phyloP scores from a whole-genome alignment of 495 filamentous ascomycete genomes.

The Darksidea phi region DNA sequence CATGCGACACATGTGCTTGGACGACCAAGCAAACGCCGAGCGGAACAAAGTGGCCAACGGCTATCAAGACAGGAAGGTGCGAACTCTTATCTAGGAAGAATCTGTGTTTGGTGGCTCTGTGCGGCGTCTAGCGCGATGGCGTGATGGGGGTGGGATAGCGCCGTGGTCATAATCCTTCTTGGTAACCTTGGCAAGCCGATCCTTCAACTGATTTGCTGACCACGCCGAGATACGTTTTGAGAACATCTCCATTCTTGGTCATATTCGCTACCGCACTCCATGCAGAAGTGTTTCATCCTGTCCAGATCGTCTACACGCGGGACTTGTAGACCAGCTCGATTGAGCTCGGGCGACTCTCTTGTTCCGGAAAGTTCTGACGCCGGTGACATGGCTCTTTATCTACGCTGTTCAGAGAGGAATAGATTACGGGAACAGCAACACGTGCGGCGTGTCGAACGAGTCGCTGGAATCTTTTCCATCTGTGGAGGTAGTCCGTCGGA shows the following conservation, averaged over 20 bases:
- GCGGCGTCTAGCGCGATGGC: slow-evolving; percentile 17
- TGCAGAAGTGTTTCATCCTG: too few species aligned
- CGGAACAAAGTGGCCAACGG: neutral
- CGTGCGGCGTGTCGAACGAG: slow-evolving; percentile 2
- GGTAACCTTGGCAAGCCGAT: too few species aligned
- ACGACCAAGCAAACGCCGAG: slow-evolving; percentile 4
- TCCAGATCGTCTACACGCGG: too few species aligned
- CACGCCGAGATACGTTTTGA: too few species aligned
- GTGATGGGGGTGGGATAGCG: slow-evolving; percentile 17
- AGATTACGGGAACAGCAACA: slow-evolving; percentile 10
- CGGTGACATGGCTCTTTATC: too few species aligned
- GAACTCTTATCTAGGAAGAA: neutral
- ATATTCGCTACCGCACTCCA: too few species aligned
- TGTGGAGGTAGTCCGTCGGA: slow-evolving; percentile 1
- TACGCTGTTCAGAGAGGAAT: slow-evolving; percentile 7
- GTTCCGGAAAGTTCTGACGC: too few species aligned
- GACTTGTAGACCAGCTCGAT: too few species aligned
- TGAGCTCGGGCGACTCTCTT: too few species aligned
- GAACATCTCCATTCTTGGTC: too few species aligned
- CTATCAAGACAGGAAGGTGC: slow-evolving; percentile 15
- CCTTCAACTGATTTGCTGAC: too few species aligned
- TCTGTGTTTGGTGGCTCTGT: neutral
- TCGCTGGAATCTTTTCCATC: neutral
- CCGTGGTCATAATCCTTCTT: neutral
- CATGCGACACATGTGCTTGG: slow-evolving; percentile 3